Evolutionary conservation across 257 asterid species (phyloP).

Genomic region (Solanum lycopersicoides): DNA sequence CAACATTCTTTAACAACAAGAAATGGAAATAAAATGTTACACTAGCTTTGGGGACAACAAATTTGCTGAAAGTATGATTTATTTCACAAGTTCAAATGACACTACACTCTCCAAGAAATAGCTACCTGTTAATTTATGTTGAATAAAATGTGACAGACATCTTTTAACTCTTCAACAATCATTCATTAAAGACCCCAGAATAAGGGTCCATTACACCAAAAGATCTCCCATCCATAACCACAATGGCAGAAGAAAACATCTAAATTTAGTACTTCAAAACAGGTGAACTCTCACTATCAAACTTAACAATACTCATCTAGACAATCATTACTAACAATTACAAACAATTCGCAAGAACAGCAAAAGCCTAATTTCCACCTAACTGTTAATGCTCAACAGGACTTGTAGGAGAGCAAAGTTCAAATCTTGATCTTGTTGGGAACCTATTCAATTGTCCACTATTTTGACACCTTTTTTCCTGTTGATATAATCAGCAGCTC

Average conservation of each 20-base stretch:
- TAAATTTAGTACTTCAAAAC: neutral
- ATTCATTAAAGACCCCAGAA: neutral
- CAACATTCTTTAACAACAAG: neutral
- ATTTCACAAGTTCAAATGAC: neutral
- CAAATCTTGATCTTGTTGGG: neutral
- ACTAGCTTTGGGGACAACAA: neutral
- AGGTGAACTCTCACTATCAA: neutral
- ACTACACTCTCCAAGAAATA: neutral
- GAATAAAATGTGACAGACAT: neutral
- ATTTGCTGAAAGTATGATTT: neutral
- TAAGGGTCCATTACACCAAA: neutral
- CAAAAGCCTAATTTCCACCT: neutral
- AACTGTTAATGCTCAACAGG: neutral
- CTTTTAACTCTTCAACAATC: neutral
- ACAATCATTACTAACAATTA: neutral
- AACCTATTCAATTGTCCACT: neutral
- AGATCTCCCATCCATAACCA: neutral
- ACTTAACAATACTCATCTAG: neutral
- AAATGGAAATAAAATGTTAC: neutral
- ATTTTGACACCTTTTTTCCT: constrained; percentile 17
- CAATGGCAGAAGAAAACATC: neutral
- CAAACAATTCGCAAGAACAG: neutral
- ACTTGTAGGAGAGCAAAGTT: neutral
- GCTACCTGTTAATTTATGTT: neutral
- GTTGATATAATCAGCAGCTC: constrained; percentile 9